A percentile compares a stretch with the other conserved stretches of the same genome.
Conservation (phyloP, 2,329 filamentous ascomycete species). For the Colletotrichum costaricense region DNA sequence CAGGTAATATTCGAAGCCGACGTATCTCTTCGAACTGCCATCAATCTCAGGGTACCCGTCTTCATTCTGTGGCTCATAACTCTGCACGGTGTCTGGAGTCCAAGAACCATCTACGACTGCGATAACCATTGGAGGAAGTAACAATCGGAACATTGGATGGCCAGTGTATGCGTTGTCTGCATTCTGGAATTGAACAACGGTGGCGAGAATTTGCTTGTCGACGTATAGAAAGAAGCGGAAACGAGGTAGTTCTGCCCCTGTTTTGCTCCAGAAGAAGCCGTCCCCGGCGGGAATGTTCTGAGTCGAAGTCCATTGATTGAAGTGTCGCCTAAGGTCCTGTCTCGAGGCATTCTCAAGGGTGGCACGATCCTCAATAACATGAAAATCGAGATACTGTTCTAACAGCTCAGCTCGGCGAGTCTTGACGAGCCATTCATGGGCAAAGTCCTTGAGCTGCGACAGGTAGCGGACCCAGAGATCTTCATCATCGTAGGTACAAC, state of each 20-base stretch:
- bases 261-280: no score
- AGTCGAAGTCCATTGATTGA: no score
- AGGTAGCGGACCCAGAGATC: conserved; percentile 30
- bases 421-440: background rate
- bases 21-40: no score
- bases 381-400: conserved; percentile 6
- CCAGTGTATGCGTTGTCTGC: background rate
- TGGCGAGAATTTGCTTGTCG: conserved; percentile 5
- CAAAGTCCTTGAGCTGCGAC: background rate
- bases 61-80: no score
- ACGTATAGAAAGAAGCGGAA: conserved; percentile 20
- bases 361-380: no score
- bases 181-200: conserved; percentile 1
- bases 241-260: background rate
- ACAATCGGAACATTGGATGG: background rate
- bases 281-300: no score
- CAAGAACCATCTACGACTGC: background rate
- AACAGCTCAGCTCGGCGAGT: conserved; percentile 1
- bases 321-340: no score
- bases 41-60: no score
- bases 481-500: conserved; percentile 36
- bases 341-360: no score
- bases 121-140: background rate
- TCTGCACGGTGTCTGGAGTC: background rate
- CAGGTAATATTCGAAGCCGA: no score